phyloP scores from a whole-genome alignment of 2,329 filamentous ascomycete genomes.

The Pseudocercospora pini-densiflorae region DNA sequence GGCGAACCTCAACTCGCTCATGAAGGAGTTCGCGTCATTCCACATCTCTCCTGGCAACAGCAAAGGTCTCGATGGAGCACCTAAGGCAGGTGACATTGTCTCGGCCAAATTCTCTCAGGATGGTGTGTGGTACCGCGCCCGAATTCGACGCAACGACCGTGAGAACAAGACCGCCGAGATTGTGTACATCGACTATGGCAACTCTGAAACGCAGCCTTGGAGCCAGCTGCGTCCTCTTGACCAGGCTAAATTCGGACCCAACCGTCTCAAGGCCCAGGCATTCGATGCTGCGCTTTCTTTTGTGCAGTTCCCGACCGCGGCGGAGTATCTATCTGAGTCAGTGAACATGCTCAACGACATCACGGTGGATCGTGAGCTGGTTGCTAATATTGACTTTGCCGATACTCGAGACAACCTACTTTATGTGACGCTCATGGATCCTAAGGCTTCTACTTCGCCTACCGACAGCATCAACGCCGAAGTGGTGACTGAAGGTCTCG shows the following conservation, averaged over 20 bases:
- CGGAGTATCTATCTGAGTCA: conserved; percentile 83
- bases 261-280: conserved; percentile 86
- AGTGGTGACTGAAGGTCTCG: conserved; percentile 79
- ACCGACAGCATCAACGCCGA: conserved; percentile 90
- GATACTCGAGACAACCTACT: conserved; percentile 74
- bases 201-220: conserved; percentile 89
- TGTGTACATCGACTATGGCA: conserved; percentile 94
- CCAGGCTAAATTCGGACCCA: conserved; percentile 75
- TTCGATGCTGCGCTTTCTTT: conserved; percentile 85
- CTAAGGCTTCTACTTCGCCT: conserved; percentile 59
- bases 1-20: conserved; percentile 80
- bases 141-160: conserved; percentile 89
- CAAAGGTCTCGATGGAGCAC: conserved; percentile 66
- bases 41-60: conserved; percentile 84
- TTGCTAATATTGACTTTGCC: conserved; percentile 87
- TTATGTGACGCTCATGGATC: conserved; percentile 87
- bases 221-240: conserved; percentile 78
- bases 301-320: conserved; percentile 80
- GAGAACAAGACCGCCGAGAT: conserved; percentile 87
- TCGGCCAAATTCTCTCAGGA: conserved; percentile 90
- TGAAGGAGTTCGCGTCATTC: conserved; percentile 89
- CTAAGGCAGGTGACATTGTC: conserved; percentile 90
- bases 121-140: conserved; percentile 91
- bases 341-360: conserved; percentile 75
- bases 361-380: conserved; percentile 73